Evolutionary conservation across 306 rosid species (phyloP), one percentile per base, ranked within the genome.

Genomic region (Canavalia gladiata): DNA sequence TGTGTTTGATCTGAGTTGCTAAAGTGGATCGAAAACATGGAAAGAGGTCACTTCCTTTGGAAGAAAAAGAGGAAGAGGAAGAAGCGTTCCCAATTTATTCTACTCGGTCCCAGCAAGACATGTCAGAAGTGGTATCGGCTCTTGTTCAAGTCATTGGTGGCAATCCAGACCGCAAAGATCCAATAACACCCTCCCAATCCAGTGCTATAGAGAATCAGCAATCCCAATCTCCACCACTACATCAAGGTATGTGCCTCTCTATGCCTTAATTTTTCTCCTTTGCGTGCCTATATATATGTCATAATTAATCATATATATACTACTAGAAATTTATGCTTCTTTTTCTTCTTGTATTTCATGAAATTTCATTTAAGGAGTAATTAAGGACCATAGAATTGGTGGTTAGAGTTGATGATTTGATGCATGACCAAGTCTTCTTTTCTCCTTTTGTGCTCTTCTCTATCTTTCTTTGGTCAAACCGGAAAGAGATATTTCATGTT

Each of bases 91-190:
- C 95, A 0, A 34, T 84, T 41, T 92, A 89, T 84, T 91, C 91
- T 1, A 74, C 62, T 13, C 90, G 89, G 12, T 89, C 97, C 4
- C 84, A 89, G 34, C 88, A 89, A 65, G 97, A 92, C 57, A 86
- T n/a, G 81, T 87, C 94, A 0, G 91, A 79, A 58, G 80, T 92
- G 87, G 92, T 92, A 7, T 88, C 89, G 0, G 94, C 94, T 34
- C 86, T 92, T 35, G 68, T 88, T 81, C 88, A 85, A 79, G 95
- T 91, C 55, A 91, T 92, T 33, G 90, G 86, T 13, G 86, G 88
- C 71, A 50, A 46, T 57, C 60, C 68, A 42, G 4, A 47, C 69
- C 85, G 79, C 18, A 58, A 65, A 29, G 39, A 70, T 47, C 86
- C 85, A 5, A 11, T 31, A 10, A 5, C 28, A 56, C 8, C 45